These are phyloP conservation scores for Rhododendron mucronatum DNA, from an alignment of 148 eudicot species.

Conservation along the genomic window DNA sequence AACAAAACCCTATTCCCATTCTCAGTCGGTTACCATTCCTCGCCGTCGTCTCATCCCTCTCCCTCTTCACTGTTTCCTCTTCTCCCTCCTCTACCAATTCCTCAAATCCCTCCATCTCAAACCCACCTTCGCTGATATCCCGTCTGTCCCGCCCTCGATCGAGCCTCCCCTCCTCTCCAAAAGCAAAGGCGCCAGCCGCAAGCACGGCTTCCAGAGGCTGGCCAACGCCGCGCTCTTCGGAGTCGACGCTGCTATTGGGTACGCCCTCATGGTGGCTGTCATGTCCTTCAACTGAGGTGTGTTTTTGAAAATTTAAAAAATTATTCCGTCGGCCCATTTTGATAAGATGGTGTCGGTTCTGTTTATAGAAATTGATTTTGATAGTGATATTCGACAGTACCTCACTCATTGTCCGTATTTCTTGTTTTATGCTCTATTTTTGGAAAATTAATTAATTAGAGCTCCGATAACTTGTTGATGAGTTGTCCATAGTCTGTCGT, in stretches of 20 bases:
- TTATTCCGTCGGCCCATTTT: too few species aligned
- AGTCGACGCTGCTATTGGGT: slow-evolving; percentile 39
- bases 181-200: neutral
- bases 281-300: slow-evolving; percentile 58
- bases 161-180: slow-evolving; percentile 22
- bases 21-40: too few species aligned
- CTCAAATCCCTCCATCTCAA: slow-evolving; percentile 40
- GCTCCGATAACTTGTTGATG: too few species aligned
- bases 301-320: too few species aligned
- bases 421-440: too few species aligned
- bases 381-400: too few species aligned
- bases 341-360: too few species aligned
- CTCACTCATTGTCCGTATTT: too few species aligned
- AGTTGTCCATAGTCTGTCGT: too few species aligned
- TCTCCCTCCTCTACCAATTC: slow-evolving; percentile 46
- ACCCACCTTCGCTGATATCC: neutral
- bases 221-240: slow-evolving; percentile 33
- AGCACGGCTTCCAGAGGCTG: slow-evolving; percentile 19
- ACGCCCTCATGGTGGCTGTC: slow-evolving; percentile 40
- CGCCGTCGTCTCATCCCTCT: neutral
- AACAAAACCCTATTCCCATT: too few species aligned
- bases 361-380: too few species aligned
- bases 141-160: neutral
- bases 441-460: too few species aligned
- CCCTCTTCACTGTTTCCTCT: slow-evolving; percentile 39